Base-by-base conservation (phyloP, 2,329 filamentous ascomycete genomes). In the Esteya vermicola region DNA sequence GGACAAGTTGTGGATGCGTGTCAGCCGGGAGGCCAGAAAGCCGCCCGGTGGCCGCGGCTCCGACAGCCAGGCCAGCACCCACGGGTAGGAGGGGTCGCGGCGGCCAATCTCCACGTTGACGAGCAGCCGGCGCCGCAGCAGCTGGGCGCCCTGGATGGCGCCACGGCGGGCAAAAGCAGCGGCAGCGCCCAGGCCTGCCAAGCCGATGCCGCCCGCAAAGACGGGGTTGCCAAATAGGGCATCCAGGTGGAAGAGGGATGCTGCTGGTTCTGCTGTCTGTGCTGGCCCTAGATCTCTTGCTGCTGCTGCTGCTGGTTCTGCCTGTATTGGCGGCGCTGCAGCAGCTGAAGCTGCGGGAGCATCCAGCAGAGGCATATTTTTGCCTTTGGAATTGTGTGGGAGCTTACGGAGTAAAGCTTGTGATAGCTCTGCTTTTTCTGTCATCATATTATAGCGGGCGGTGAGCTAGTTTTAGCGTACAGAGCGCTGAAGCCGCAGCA, bases 61-160 rank as follows among this genome's bases (percentile, higher is more conserved):
- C 7, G 86, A 88, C 57, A 98, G 82, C 88, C 91, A 98, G 48
- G 88, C 80, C 9, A 98, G 70, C 32, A 98, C 77, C 89, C 88
- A 96, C 31, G 78, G 78, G 57, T 96, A 98, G 2, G 89, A 88
- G 33, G 85, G 78, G 61, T 98, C 91, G 52, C 89, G 84, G 55
- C 85, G 83, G 58, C 84, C 89, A 59, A 98, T 94, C 60, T 98
- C 91, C 52, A 98, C 78, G 52, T 95, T 86, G 51, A 96, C 85
- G 23, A 98, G 77, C 62, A 98, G 76, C 36, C 89, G 84, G 39
- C 81, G 78, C 37, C 85, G 82, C 43, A 94, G 63, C 42, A 93
- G 68, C 33, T 73, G 72, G n/a, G 80, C 78, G 40, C 77, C 77
- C 51, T 77, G 68, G 44, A 88, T 73, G 43, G 82, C 58, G 26